Evolutionary conservation across 495 filamentous ascomycete species (phyloP).

Genomic region (Trichoderma parareesei): DNA sequence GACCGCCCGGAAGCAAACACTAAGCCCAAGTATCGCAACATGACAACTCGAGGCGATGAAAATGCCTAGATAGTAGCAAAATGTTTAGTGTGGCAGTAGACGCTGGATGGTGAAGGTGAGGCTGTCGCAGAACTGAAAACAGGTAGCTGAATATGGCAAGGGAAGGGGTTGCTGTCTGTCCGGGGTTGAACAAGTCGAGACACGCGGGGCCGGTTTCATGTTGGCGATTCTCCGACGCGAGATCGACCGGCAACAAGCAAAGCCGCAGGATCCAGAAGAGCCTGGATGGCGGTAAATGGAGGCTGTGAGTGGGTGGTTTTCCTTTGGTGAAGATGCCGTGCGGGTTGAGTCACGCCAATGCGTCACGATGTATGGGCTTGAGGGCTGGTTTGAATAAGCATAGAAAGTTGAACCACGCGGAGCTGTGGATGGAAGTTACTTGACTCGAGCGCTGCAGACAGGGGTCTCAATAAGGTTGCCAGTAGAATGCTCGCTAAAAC

Average conservation of each 20-base stretch:
- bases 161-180: neutral
- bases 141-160: neutral
- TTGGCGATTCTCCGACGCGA: neutral
- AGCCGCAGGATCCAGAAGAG: neutral
- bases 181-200: neutral
- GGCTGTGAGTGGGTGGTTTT: neutral
- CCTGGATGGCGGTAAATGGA: neutral
- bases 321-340: neutral
- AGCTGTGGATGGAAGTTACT: neutral
- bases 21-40: neutral
- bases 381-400: neutral
- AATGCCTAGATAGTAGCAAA: no score
- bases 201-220: constrained; percentile 2
- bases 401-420: neutral
- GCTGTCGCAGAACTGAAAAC: neutral
- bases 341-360: constrained; percentile 1
- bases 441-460: neutral
- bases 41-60: neutral
- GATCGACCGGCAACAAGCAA: constrained; percentile 6
- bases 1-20: neutral
- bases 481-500: neutral
- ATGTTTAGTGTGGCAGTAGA: neutral
- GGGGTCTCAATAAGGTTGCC: neutral
- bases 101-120: neutral
- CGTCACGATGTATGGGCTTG: neutral